These are phyloP conservation scores for Apium graveolens DNA, from an alignment of 129 eudicot species.

Conservation along the genomic window DNA sequence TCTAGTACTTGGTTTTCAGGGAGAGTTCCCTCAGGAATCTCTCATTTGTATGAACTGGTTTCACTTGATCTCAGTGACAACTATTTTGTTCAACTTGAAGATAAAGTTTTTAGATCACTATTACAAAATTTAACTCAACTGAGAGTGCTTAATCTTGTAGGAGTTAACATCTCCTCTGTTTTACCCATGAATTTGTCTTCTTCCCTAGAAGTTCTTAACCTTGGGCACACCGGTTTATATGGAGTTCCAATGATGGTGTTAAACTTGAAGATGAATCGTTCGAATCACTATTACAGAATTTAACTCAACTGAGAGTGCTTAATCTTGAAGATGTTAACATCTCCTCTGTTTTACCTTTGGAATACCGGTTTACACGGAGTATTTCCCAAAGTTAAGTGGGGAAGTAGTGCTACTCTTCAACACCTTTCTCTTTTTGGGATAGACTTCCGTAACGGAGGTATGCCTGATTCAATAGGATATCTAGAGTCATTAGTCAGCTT, in stretches of 20 bases:
- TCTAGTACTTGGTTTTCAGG: too few species aligned
- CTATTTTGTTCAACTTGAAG: background rate
- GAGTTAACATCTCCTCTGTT: background rate
- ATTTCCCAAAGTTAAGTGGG: constrained; percentile 15
- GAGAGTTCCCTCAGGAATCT: too few species aligned
- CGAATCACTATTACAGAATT: constrained; percentile 12
- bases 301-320: too few species aligned
- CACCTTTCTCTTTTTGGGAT: background rate
- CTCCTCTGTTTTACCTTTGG: too few species aligned
- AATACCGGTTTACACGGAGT: too few species aligned
- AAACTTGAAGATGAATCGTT: too few species aligned
- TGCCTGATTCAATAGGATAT: background rate
- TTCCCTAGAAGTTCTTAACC: constrained; percentile 14
- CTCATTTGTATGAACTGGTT: too few species aligned
- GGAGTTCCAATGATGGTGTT: too few species aligned
- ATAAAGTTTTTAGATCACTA: constrained; percentile 6
- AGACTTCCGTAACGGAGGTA: background rate
- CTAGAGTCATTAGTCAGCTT: background rate
- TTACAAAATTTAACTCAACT: constrained; percentile 14
- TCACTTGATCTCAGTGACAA: too few species aligned
- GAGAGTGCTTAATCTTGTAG: constrained; percentile 8
- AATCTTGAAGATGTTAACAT: too few species aligned
- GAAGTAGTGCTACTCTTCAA: constrained; percentile 11
- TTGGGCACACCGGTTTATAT: constrained; percentile 12
- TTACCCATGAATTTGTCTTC: constrained; percentile 19